Base-by-base conservation (phyloP, 768 basidiomycete genomes). In the Phanerochaete sordida region DNA sequence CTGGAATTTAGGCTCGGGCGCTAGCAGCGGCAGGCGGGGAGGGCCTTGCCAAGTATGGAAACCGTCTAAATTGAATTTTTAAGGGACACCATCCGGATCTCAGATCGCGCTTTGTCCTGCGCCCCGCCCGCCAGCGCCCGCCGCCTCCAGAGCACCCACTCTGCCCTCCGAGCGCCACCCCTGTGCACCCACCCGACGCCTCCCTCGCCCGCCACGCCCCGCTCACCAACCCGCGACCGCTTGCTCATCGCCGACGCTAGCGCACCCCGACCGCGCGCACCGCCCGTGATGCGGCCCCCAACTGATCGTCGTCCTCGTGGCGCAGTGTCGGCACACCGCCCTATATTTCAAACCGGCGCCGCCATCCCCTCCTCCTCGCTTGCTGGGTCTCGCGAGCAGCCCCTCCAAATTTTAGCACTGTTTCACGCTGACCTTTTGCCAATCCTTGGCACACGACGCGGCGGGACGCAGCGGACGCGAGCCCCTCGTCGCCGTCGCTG, bases 1-100 rank as follows among this genome's bases (percentile, higher is more conserved):
- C 31, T 39, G 53, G 53, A 37, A 54, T 39, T 43, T 54, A 54
- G 53, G 53, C 53, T 54, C 35, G 37, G 37, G 53, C 53, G 53
- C 53, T 26, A 33, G 19, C 48, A 26, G 33, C 33, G 15, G 48
- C 15, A 16, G 9, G 51, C 51, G 51, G 51, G 51, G 50, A 52
- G 24, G 37, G 50, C 31, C 13, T 37, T 51, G 30, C 21, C 53
- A 31, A 31, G 37, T 43, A 43, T 35, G 35, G 53, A 33, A 24
- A 43, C 9, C 33, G 21, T 43, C 13, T 54, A 54, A 54, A 54
- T 54, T 54, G 53, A 54, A 39, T 54, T 26, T 54, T 54, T 26
- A 54, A 43, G 39, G 39, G 39, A 19, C 39, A 43, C 39, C 39
- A 12, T 6, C 8, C 8, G 19, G 39, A 43, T 43, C 39, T 43